Evolutionary conservation across 352 stramenopile species (phyloP).

Genomic region (Phytopythium helicoides): DNA sequence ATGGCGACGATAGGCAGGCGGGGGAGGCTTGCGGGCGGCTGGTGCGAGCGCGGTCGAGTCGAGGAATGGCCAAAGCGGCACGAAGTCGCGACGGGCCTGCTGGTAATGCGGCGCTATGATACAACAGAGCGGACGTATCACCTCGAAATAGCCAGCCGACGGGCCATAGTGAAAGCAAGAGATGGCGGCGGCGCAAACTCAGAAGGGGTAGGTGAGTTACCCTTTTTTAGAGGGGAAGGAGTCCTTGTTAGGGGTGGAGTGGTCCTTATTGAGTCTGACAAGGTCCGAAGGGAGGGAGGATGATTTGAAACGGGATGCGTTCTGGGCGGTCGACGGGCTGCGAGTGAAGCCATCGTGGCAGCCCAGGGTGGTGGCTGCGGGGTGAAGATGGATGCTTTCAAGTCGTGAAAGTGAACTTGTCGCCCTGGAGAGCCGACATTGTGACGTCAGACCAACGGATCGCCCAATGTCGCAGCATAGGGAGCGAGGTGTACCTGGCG

Average conservation of each 20-base stretch:
- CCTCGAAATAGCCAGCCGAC: conserved; percentile 4
- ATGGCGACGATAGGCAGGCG: conserved; percentile 22
- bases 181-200: too few species aligned
- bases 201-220: too few species aligned
- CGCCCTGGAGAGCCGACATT: conserved; percentile 33
- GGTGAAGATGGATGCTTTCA: conserved; percentile 26
- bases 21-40: conserved; percentile 21
- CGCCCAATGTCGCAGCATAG: too few species aligned
- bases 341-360: conserved; percentile 1
- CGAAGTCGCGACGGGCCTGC: not conserved
- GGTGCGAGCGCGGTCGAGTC: conserved; percentile 1
- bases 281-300: too few species aligned
- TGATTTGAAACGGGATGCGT: too few species aligned
- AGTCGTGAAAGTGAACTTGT: conserved; percentile 77
- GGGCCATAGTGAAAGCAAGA: too few species aligned
- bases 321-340: too few species aligned
- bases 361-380: conserved; percentile 3
- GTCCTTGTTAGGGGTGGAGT: too few species aligned
- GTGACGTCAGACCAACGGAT: too few species aligned
- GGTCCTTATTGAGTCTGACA: too few species aligned
- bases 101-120: not conserved
- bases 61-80: not conserved
- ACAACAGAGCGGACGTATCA: conserved; percentile 2
- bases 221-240: too few species aligned
- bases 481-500: conserved; percentile 63